These are phyloP conservation scores for Mortierella sp. DNA, from an alignment of 371 early-diverging fungal genomes.

Conservation along the genomic window DNA sequence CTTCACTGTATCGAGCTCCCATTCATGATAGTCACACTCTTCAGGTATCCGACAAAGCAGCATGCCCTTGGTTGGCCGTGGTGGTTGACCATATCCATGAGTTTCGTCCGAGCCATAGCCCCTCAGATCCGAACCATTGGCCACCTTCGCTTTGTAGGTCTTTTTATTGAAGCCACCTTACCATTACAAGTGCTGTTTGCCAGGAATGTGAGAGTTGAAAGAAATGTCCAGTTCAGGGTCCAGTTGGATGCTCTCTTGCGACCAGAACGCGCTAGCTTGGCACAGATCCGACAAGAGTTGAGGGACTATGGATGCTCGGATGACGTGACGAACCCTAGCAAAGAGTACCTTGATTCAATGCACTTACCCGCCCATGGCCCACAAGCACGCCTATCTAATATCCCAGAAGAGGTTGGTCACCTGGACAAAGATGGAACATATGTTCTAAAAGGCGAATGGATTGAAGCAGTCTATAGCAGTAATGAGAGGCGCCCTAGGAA, in stretches of 20 bases:
- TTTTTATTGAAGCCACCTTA: neutral
- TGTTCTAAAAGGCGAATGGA: conserved; percentile 39
- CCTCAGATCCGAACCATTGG: conserved; percentile 12
- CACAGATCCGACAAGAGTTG: conserved; percentile 14
- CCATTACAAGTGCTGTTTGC: conserved; percentile 4
- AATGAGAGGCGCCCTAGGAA: conserved; percentile 26
- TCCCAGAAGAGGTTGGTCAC: conserved; percentile 39
- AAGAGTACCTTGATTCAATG: conserved; percentile 30
- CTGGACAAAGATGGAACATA: conserved; percentile 39
- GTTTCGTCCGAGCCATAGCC: conserved; percentile 11
- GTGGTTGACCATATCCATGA: conserved; percentile 20
- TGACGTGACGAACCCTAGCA: conserved; percentile 31
- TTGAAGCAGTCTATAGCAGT: conserved; percentile 20
- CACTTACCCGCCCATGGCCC: conserved; percentile 18
- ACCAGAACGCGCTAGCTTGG: conserved; percentile 27
- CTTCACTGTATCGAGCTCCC: conserved; percentile 49
- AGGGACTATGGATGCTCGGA: conserved; percentile 15
- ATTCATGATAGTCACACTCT: conserved; percentile 26
- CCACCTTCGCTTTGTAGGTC: conserved; percentile 18
- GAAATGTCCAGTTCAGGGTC: conserved; percentile 23
- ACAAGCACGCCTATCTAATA: conserved; percentile 21
- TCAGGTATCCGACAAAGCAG: conserved; percentile 31
- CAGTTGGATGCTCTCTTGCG: conserved; percentile 19
- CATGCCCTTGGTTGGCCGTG: conserved; percentile 35
- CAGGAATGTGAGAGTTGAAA: conserved; percentile 20